phyloP scores from a whole-genome alignment of 78 protist species.

The Speleostelium caveatum region DNA sequence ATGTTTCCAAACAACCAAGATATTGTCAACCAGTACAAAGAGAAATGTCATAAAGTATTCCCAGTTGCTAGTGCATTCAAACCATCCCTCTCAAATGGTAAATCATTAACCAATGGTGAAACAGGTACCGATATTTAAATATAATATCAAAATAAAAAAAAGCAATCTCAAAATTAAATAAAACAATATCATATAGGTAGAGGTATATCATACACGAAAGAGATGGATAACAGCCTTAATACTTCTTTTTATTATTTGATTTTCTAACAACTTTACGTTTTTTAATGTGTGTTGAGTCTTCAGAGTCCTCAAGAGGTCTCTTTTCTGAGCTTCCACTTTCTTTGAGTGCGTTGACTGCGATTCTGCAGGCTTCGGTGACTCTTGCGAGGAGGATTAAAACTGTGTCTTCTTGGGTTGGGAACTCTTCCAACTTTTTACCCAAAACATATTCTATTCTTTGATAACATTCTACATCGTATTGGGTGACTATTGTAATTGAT shows the following conservation, averaged over 20 bases:
- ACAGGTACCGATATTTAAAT: too few relatives aligned
- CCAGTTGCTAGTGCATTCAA: too few relatives aligned
- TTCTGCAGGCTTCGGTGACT: slow-evolving; percentile 77
- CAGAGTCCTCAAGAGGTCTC: slow-evolving; percentile 25
- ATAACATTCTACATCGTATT: slow-evolving; percentile 96
- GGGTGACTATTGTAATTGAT: slow-evolving; percentile 96
- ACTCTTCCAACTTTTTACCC: slow-evolving; percentile 84
- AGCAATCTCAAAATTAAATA: too few relatives aligned
- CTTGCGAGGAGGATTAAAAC: slow-evolving; percentile 89
- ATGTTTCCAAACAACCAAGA: too few relatives aligned
- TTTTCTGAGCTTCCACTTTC: slow-evolving; percentile 5
- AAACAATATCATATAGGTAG: too few relatives aligned
- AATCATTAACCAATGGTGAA: too few relatives aligned
- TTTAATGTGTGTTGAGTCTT: slow-evolving; percentile 9
- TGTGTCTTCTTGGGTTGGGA: slow-evolving; percentile 77
- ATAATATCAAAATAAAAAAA: too few relatives aligned
- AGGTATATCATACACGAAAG: too few relatives aligned
- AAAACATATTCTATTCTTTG: slow-evolving; percentile 94
- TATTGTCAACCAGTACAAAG: too few relatives aligned
- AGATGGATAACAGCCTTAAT: too few relatives aligned
- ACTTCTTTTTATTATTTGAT: slow-evolving; percentile 29
- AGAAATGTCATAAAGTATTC: too few relatives aligned
- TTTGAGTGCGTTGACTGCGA: slow-evolving; percentile 31
- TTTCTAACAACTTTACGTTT: slow-evolving; percentile 38
- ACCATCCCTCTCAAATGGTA: too few relatives aligned